Conservation (phyloP, 305 asterid species). For the Salvia sclarea region DNA sequence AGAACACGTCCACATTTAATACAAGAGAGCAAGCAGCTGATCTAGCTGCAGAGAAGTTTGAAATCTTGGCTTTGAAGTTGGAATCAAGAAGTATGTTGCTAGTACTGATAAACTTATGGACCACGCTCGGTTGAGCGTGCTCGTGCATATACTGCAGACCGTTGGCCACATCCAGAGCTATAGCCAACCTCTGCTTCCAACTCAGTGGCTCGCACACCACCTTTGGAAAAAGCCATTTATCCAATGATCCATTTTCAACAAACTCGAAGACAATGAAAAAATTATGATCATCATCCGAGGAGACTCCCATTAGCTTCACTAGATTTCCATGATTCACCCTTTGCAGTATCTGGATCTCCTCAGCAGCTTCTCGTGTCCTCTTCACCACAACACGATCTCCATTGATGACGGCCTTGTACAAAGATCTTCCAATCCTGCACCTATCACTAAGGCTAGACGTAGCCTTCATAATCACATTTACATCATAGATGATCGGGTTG, state of each 20-base stretch:
- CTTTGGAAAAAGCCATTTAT: conserved; percentile 49
- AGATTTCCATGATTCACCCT: conserved; percentile 89
- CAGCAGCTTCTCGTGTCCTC: conserved; percentile 54
- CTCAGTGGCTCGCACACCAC: conserved; percentile 37
- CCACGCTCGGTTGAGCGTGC: conserved; percentile 79
- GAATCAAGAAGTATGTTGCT: conserved; percentile 82
- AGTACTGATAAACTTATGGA: conserved; percentile 80
- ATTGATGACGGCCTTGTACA: conserved; percentile 53
- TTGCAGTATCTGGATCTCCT: conserved; percentile 65
- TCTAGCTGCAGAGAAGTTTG: conserved; percentile 63
- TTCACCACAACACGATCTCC: conserved; percentile 54
- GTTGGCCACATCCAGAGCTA: conserved; percentile 76
- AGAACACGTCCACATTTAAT: conserved; percentile 64
- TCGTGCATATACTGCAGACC: conserved; percentile 91
- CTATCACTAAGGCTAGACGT: conserved; percentile 54
- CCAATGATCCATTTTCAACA: conserved; percentile 75
- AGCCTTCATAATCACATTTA: conserved; percentile 58
- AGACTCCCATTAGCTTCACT: conserved; percentile 81
- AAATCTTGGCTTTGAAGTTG: conserved; percentile 75
- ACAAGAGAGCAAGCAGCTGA: conserved; percentile 43
- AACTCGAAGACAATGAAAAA: conserved; percentile 77
- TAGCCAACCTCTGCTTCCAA: conserved; percentile 69
- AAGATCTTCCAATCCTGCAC: conserved; percentile 53
- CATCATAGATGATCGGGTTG: conserved; percentile 56
- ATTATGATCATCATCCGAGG: conserved; percentile 69